A percentile compares a stretch with the other conserved stretches of the same genome.
phyloP scores from a whole-genome alignment of 768 basidiomycete genomes.

The Trametes punicea region DNA sequence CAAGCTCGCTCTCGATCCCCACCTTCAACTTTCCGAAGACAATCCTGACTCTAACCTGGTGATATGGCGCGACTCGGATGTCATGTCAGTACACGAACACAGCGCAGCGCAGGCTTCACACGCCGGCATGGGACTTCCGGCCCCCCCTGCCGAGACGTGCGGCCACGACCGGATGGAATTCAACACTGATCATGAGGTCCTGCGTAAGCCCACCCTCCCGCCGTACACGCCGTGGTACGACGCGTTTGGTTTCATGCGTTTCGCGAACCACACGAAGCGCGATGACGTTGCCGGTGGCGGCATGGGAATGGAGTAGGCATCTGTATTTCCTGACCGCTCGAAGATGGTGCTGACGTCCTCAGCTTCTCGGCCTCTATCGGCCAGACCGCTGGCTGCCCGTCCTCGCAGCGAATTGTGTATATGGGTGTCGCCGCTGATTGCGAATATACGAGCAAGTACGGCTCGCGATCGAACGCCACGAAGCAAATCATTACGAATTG shows the following conservation, averaged over 20 bases:
- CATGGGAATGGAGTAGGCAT: conserved; percentile 50
- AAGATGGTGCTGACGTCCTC: conserved; percentile 7
- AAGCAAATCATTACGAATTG: conserved; percentile 72
- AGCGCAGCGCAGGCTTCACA: conserved; percentile 26
- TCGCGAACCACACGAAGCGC: conserved; percentile 41
- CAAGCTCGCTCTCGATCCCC: conserved; percentile 56
- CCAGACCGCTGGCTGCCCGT: conserved; percentile 67
- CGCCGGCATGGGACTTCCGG: conserved; percentile 13
- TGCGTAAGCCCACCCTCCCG: conserved; percentile 33
- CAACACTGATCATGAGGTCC: conserved; percentile 61
- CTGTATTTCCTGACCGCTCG: neutral
- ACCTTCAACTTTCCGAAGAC: conserved; percentile 36
- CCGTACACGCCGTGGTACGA: conserved; percentile 41
- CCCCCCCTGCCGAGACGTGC: conserved; percentile 43
- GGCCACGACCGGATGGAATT: conserved; percentile 67
- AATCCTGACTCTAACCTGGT: conserved; percentile 55
- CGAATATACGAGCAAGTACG: conserved; percentile 65
- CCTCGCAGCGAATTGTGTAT: conserved; percentile 68
- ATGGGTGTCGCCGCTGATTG: conserved; percentile 92
- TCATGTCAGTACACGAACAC: conserved; percentile 53
- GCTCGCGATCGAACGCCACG: conserved; percentile 61
- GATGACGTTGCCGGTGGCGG: conserved; percentile 54
- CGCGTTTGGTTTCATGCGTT: conserved; percentile 32
- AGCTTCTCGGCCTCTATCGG: conserved; percentile 75
- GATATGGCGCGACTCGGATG: conserved; percentile 74